A percentile compares a stretch with the other conserved stretches of the same genome.
phyloP scores from a whole-genome alignment of 169 alveolate genomes.

The Cryptosporidium viatorum region DNA sequence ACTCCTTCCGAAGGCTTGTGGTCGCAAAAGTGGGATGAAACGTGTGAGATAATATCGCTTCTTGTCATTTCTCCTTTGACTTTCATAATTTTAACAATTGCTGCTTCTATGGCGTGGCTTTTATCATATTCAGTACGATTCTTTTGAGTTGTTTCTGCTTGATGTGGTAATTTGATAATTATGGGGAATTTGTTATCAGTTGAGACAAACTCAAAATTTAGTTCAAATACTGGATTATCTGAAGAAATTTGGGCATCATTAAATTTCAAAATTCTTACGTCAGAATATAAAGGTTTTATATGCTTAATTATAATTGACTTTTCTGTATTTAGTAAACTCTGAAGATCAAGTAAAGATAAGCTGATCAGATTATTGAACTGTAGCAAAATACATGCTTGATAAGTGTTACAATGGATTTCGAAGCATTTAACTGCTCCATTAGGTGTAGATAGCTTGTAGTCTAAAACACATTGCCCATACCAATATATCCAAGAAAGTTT shows the following conservation, averaged over 20 bases:
- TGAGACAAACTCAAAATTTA: conserved; percentile 1
- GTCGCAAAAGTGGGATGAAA: conserved; percentile 38
- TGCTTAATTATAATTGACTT: conserved; percentile 22
- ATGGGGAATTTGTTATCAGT: neutral
- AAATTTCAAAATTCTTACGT: neutral
- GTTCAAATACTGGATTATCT: conserved; percentile 2
- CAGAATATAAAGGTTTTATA: conserved; percentile 39
- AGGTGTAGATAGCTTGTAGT: conserved; percentile 27
- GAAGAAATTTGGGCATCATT: neutral
- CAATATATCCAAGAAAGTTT: conserved; percentile 87
- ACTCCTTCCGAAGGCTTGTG: neutral
- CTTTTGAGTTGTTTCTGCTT: conserved; percentile 76
- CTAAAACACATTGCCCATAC: conserved; percentile 80
- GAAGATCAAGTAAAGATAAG: conserved; percentile 26
- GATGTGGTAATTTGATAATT: conserved; percentile 68
- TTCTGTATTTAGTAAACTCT: conserved; percentile 20
- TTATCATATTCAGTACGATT: conserved; percentile 86
- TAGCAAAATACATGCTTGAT: conserved; percentile 83
- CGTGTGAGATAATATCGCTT: conserved; percentile 75
- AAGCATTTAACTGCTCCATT: conserved; percentile 33
- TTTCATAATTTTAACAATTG: conserved; percentile 92
- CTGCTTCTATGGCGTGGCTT: conserved; percentile 92
- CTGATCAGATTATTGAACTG: conserved; percentile 78
- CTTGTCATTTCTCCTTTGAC: conserved; percentile 80
- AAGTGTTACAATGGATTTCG: conserved; percentile 80